Conservation (phyloP, 2,329 filamentous ascomycete species). For the Sporothrix euskadiensis region DNA sequence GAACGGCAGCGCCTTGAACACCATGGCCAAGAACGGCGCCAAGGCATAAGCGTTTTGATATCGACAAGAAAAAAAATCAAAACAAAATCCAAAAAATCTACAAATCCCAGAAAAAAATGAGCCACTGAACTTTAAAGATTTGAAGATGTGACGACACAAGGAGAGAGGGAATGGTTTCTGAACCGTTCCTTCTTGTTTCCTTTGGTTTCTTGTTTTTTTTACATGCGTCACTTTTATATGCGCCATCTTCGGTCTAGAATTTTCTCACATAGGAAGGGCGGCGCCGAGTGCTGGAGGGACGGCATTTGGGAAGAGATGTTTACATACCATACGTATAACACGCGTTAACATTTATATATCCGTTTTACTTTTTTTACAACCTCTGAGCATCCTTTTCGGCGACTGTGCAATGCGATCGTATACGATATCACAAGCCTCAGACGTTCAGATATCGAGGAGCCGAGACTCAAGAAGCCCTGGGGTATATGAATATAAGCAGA, state of each 20-base stretch:
- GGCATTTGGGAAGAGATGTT: conserved; percentile 1
- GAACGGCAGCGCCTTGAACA: conserved; percentile 96
- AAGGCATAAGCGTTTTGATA: neutral
- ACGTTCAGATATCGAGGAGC: too few species aligned
- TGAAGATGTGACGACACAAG: conserved; percentile 15
- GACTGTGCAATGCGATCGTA: conserved; percentile 74
- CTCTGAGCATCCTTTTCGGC: neutral
- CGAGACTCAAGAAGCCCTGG: neutral
- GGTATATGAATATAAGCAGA: neutral
- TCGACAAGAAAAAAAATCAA: neutral
- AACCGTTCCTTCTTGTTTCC: neutral
- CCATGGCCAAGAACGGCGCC: conserved; percentile 76
- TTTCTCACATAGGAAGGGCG: neutral
- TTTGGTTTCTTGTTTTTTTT: conserved; percentile 11
- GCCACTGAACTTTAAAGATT: neutral
- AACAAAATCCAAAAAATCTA: neutral
- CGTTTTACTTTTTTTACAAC: neutral
- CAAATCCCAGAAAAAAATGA: conserved; percentile 8
- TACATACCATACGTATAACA: conserved; percentile 22
- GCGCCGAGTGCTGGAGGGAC: neutral
- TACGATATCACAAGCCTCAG: neutral
- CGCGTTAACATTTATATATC: conserved; percentile 22
- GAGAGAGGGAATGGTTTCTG: neutral
- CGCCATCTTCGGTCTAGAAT: conserved; percentile 1
- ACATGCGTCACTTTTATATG: neutral